Base-by-base conservation (phyloP, 2,329 filamentous ascomycete genomes). In the Stachybotrys chartarum region DNA sequence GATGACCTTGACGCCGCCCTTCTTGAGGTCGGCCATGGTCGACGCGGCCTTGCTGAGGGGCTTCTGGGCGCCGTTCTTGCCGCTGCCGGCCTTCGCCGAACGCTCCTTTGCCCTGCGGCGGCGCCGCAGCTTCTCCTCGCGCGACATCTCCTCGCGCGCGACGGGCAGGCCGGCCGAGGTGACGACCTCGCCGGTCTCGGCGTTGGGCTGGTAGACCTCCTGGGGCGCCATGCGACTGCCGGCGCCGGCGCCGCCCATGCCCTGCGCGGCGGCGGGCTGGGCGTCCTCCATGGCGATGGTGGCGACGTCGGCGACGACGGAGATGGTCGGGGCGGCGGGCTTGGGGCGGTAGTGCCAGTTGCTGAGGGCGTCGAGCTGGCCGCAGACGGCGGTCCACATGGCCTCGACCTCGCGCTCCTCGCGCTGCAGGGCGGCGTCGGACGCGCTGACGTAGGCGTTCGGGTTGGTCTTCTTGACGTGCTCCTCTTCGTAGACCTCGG, bases 261-360 rank as follows among this genome's bases (percentile, higher is more conserved):
- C 90, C 65, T 86, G 85, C 48, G 89, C 88, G 1, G 87, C 90
- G 16, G 88, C 87, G 7, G 94, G 93, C 64, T 96, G 88, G 1
- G 91, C 93, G 67, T 99, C 94, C 75, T 99, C 94, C 88, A 97
- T 96, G 61, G 83, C 81, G 60, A 97, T 86, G 4, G 90, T 91
- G n/a, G 92, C 90, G 5, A 94, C 90, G 72, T 97, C 93, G 30
- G 90, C 82, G 39, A 97, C 87, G 55, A 97, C 88, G 48, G 90
- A 92, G 59, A 99, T 83, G 50, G 84, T 83, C n/a, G 90, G 84
- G 53, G 87, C 87, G 2, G 87, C 81, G 11, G 90, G 86, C 75
- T 92, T 95, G 54, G 94, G 94, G 72, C 90, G 92, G 81, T 96
- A 97, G 74, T 97, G 89, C 86, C 91, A 96, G 69, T 89, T 96